A percentile compares a stretch with the other conserved stretches of the same genome.
phyloP scores from a whole-genome alignment of 1,284 basidiomycete genomes.

The Phlebopus sp. region DNA sequence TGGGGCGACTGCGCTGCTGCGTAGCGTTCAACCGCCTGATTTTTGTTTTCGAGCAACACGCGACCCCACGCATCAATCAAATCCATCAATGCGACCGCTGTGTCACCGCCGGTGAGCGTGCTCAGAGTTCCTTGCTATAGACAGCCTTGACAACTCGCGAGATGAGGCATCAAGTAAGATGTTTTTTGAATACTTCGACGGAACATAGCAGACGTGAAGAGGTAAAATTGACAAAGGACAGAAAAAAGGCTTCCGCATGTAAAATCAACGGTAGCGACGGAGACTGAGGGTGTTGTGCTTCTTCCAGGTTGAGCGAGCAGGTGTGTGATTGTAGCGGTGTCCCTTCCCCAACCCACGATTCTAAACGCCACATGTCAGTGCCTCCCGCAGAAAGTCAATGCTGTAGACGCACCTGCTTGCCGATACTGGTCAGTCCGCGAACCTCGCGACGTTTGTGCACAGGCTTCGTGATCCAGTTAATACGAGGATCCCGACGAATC shows the following conservation, averaged over 20 bases:
- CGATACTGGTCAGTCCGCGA: conserved; percentile 94
- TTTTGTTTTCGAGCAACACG: too few species aligned
- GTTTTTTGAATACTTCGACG: conserved; percentile 11
- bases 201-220: conserved; percentile 20
- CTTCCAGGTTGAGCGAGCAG: conserved; percentile 91
- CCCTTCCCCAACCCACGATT: conserved; percentile 97
- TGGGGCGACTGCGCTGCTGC: background rate
- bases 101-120: too few species aligned
- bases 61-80: too few species aligned
- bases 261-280: conserved; percentile 90
- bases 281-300: conserved; percentile 98
- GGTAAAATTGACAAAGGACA: conserved; percentile 11
- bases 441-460: conserved; percentile 99
- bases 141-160: background rate
- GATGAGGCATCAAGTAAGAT: conserved; percentile 6
- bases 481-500: conserved; percentile 93
- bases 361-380: conserved; percentile 37
- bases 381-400: conserved; percentile 1
- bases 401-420: conserved; percentile 73
- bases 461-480: conserved; percentile 99
- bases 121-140: too few species aligned
- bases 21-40: too few species aligned
- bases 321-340: conserved; percentile 91
- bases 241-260: background rate
- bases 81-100: too few species aligned